phyloP scores from a whole-genome alignment of 108 stramenopile genomes.

The Fragilaria crotonensis region DNA sequence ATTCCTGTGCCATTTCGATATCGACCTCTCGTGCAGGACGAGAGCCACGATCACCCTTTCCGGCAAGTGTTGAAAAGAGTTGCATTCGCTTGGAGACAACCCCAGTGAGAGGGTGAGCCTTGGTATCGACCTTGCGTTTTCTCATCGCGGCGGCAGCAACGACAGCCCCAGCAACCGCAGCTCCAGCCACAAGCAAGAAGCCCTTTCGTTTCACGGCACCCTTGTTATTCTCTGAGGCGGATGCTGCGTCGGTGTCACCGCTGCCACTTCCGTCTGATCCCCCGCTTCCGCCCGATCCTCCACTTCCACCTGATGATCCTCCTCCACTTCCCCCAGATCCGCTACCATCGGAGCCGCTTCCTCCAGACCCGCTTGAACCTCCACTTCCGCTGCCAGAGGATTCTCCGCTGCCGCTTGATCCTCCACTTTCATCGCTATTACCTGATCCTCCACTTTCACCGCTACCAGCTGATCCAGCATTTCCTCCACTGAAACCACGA shows the following conservation, averaged over 20 bases:
- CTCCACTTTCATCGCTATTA: background rate
- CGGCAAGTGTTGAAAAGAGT: background rate
- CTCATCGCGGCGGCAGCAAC: background rate
- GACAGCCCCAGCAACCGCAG: background rate
- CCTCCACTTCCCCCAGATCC: background rate
- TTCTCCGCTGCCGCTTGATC: background rate
- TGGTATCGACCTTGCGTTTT: background rate
- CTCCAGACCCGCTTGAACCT: background rate
- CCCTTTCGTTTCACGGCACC: background rate
- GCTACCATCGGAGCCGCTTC: background rate
- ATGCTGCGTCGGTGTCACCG: background rate
- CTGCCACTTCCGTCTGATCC: slow-evolving; percentile 25
- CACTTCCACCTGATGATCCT: background rate
- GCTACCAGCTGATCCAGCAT: background rate
- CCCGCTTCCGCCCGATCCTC: slow-evolving; percentile 17
- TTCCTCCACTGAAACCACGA: too few relatives aligned
- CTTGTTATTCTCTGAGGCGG: background rate
- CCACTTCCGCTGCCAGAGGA: background rate
- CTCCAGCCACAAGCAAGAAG: background rate
- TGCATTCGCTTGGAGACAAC: background rate
- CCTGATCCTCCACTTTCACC: background rate
- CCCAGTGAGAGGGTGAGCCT: background rate
- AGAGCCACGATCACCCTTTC: background rate
- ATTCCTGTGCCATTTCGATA: background rate
- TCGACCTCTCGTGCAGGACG: background rate